Percentiles rank a stretch among this genome's conserved stretches.
These are phyloP conservation scores for Rhizopus microsporus DNA, from an alignment of 371 early-diverging fungal species.

Conservation along the genomic window DNA sequence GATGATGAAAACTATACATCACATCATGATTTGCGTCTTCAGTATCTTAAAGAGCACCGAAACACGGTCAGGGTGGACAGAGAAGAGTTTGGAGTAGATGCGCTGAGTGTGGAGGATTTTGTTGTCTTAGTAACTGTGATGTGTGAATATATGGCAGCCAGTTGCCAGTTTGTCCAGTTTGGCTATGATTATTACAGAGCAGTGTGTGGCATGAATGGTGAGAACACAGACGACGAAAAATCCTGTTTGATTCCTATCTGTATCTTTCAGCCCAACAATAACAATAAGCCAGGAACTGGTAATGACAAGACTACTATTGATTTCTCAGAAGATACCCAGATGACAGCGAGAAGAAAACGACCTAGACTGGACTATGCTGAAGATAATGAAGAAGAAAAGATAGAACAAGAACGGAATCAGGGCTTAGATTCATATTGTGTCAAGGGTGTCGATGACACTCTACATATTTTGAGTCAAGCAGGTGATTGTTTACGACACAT, in stretches of 20 bases:
- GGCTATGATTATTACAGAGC: conserved; percentile 44
- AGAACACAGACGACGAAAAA: conserved; percentile 26
- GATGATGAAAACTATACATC: background rate
- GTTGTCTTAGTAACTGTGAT: conserved; percentile 32
- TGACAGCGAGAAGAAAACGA: conserved; percentile 1
- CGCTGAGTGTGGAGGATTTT: conserved; percentile 10
- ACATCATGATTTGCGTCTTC: conserved; percentile 26
- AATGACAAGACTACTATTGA: conserved; percentile 10
- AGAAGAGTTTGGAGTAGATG: conserved; percentile 5
- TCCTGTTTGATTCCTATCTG: conserved; percentile 49
- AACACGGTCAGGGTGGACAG: conserved; percentile 31
- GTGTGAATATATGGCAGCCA: conserved; percentile 46
- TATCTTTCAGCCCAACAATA: conserved; percentile 33
- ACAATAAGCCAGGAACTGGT: background rate
- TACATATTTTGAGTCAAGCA: conserved; percentile 42
- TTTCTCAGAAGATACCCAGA: conserved; percentile 12
- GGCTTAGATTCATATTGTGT: conserved; percentile 44
- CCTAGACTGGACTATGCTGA: too few species aligned
- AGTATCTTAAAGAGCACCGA: conserved; percentile 41
- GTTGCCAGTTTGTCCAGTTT: conserved; percentile 43
- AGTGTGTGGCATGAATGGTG: conserved; percentile 37
- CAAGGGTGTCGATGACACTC: conserved; percentile 43
- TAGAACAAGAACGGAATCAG: conserved; percentile 26
- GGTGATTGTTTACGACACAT: conserved; percentile 43
- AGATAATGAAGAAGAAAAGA: background rate